These are phyloP conservation scores for Saksenaea vasiformis DNA, from an alignment of 371 early-diverging fungal genomes.

Conservation along the genomic window DNA sequence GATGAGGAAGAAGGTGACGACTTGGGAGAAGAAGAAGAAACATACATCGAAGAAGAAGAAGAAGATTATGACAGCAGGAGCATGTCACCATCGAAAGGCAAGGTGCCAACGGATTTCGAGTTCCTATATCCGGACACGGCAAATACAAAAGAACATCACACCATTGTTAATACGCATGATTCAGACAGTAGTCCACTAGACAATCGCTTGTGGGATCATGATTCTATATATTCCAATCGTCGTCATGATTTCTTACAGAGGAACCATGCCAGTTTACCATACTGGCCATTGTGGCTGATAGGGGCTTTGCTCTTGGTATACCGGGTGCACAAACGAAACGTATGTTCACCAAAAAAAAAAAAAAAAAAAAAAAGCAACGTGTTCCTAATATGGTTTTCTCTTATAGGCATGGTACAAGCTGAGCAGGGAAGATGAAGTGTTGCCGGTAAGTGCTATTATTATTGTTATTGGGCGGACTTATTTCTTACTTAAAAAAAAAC, in stretches of 20 bases:
- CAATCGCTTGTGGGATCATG: neutral
- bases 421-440: neutral
- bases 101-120: constrained; percentile 9
- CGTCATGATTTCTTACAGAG: neutral
- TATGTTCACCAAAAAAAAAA: neutral
- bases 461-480: neutral
- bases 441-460: neutral
- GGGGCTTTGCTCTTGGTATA: neutral
- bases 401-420: neutral
- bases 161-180: neutral
- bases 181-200: neutral
- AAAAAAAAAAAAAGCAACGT: neutral
- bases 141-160: neutral
- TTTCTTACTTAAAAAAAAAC: neutral
- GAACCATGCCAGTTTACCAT: neutral
- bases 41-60: neutral
- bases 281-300: constrained; percentile 1
- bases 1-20: neutral
- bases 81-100: constrained; percentile 9
- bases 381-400: neutral
- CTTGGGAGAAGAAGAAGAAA: constrained; percentile 1
- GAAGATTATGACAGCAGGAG: constrained; percentile 10
- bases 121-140: neutral
- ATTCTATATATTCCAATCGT: neutral
- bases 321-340: neutral